phyloP scores from a whole-genome alignment of 371 early-diverging fungal genomes.

The Mucor velutinosus region DNA sequence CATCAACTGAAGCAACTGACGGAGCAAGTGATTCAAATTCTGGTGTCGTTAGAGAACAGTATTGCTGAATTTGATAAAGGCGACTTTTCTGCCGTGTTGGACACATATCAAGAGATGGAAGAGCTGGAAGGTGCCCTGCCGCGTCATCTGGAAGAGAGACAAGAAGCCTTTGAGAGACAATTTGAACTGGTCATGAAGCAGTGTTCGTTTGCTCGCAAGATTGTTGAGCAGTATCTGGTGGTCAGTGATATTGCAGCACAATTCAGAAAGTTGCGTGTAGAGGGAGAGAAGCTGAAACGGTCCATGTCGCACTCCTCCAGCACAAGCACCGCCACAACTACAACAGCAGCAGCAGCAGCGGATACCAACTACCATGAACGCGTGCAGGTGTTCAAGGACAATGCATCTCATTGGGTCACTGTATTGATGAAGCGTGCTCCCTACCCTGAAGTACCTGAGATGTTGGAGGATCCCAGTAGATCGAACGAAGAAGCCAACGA shows the following conservation, averaged over 20 bases:
- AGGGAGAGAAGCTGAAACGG: conserved; percentile 42
- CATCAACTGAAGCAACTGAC: conserved; percentile 16
- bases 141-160: conserved; percentile 30
- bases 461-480: conserved; percentile 9
- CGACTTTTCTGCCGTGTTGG: conserved; percentile 24
- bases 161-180: conserved; percentile 31
- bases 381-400: conserved; percentile 39
- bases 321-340: conserved; percentile 4
- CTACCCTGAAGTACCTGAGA: conserved; percentile 26
- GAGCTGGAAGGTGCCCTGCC: conserved; percentile 26
- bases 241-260: conserved; percentile 27
- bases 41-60: conserved; percentile 23
- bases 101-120: conserved; percentile 39
- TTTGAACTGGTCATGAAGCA: conserved; percentile 29
- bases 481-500: conserved; percentile 20
- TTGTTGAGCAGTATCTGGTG: conserved; percentile 41
- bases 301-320: conserved; percentile 17
- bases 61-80: conserved; percentile 37
- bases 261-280: conserved; percentile 18
- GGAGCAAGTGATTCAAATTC: conserved; percentile 24
- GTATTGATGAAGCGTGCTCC: conserved; percentile 30
- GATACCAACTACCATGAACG: conserved; percentile 18
- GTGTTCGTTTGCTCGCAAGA: conserved; percentile 25
- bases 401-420: conserved; percentile 37
- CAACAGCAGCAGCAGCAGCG: not conserved